phyloP scores from a whole-genome alignment of 2,329 filamentous ascomycete genomes.

The Colletotrichum tabaci region DNA sequence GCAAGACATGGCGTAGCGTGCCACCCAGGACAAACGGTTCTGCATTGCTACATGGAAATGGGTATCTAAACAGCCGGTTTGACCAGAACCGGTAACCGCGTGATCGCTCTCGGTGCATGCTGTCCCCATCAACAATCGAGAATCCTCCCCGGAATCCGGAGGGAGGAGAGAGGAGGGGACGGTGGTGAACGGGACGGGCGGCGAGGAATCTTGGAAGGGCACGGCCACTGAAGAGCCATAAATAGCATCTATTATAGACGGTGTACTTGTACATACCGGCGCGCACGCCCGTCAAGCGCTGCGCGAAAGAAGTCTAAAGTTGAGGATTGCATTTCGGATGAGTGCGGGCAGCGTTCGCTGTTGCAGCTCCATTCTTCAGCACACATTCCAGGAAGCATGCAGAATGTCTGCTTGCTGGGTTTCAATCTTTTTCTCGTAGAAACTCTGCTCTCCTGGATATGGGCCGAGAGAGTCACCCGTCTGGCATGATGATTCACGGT shows the following conservation, averaged over 20 bases:
- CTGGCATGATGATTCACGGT: constrained; percentile 19
- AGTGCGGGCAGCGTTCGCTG: neutral
- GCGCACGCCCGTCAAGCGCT: neutral
- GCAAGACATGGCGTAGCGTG: too few species aligned
- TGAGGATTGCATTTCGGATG: neutral
- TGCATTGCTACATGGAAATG: neutral
- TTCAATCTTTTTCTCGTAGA: neutral
- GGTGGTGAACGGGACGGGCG: neutral
- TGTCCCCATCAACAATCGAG: neutral
- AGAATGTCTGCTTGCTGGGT: neutral
- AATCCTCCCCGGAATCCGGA: constrained; percentile 10
- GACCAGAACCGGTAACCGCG: neutral
- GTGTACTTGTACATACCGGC: neutral
- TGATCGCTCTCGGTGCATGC: neutral
- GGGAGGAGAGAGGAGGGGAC: neutral
- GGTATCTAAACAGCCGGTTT: neutral
- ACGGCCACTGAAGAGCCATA: constrained; percentile 11
- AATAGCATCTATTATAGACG: neutral
- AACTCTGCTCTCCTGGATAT: neutral
- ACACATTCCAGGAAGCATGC: neutral
- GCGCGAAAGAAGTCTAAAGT: constrained; percentile 24
- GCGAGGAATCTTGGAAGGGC: neutral
- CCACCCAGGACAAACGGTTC: neutral
- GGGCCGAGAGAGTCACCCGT: constrained; percentile 1
- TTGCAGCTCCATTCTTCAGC: neutral